Base-by-base conservation (phyloP, 2,329 filamentous ascomycete genomes). In the Didymella keratinophila region DNA sequence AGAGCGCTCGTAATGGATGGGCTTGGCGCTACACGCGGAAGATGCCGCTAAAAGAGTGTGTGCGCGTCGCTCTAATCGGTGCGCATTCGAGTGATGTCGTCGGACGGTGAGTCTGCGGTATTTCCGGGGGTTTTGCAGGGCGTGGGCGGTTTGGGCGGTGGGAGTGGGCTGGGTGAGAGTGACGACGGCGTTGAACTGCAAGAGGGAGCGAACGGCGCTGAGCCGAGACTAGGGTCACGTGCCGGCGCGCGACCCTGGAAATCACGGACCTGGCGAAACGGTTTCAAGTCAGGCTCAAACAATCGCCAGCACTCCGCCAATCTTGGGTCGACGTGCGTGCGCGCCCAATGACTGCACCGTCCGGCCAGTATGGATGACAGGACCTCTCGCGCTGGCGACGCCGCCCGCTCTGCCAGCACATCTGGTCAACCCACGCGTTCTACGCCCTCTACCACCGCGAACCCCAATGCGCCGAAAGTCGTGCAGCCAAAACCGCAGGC, bases 401-500 rank as follows among this genome's bases (percentile, higher is more conserved):
- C 46, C 43, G 55, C 56, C 58, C 61, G 52, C 51, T 32, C 9
- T 46, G 61, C 63, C 68, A 69, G 49, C 63, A 60, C 57, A 16
- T 28, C 58, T 20, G 63, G 56, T 43, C 67, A 63, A 48, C 50
- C 61, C 36, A 9, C 63, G 41, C 59, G 53, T 50, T 52, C 64
- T 14, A 34, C 41, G 44, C 36, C 55, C 36, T 21, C 49, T 2
- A 30, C 49, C 25, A 52, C 39, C 44, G 16, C 55, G 12, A 48
- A 47, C 34, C 56, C 59, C 54, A 62, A 58, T 58, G 60, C 67
- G 55, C 70, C 69, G 73, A 37, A 88, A 70, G 83, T 96, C 25
- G 88, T 94, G 32, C 94, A 97, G 77, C 93, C 93, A 11, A 96
- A 89, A 57, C 94, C 93, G 0, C 93, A 97, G 79, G 89, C 87